Base-by-base conservation (phyloP, 1,139 yeast genomes). In the Suhomyces bolitotheri region DNA sequence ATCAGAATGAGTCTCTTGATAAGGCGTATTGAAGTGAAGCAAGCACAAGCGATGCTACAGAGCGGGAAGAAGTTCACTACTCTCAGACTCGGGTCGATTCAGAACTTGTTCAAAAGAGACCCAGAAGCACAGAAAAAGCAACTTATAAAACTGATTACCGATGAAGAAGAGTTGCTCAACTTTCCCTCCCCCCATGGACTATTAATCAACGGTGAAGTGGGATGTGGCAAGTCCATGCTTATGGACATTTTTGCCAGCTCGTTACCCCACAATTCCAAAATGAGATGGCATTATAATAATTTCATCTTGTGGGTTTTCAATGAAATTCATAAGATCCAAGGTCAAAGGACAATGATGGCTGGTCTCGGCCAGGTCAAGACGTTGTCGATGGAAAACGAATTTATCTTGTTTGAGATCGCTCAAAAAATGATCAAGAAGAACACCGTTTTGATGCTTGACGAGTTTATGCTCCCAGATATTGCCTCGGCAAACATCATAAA, bases 171-270 rank as follows among this genome's bases (percentile, higher is more conserved):
- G 45, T 53, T 81, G 28, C 51, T 58, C n/a, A 69, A 73, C 38
- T 68, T 78, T 42, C 63, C 73, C 2, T 66, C 83, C 0, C 89
- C 89, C 0, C 81, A 75, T 40, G 89, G 90, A 0, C 57, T 82
- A 4, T 51, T 82, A 31, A 58, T 82, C 5, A 80, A 82, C 51
- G 90, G 90, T 2, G 88, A 80, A 43, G 89, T 82, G 3, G 89
- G 89, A 0, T 79, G 85, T 50, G 90, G 90, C 2, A 82, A 82
- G 50, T 78, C 87, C 2, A 77, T 82, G 82, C 55, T 82, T 32
- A 76, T 82, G 78, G 89, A 82, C 47, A 73, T 82, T 15, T 82
- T 82, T 62, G 88, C 88, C 1, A 66, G 69, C 28, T 70, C 82
- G 2, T 59, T 82, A 23, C 90, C 89, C 0, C 78, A 79, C 44